Base-by-base conservation (phyloP, 2,329 filamentous ascomycete genomes). In the Graphiopsis chlorocephala region DNA sequence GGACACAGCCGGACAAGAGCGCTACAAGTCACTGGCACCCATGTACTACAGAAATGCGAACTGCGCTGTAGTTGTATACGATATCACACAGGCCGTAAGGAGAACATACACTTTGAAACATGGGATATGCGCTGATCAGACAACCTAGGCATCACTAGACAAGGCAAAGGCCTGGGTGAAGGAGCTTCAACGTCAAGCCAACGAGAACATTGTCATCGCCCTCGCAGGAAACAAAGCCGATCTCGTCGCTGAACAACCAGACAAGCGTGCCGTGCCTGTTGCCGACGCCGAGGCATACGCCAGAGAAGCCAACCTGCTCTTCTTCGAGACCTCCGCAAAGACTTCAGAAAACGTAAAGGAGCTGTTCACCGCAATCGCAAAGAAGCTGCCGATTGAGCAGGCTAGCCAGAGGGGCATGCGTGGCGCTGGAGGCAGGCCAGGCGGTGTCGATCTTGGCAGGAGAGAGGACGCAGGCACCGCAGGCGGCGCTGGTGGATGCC, bases 41-140 rank as follows among this genome's bases (percentile, higher is more conserved):
- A 99, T 99, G 95, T 99, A 99, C 85, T 99, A 99, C 83, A 86
- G 96, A 74, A 99, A 99, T 78, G 96, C 96, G 72, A 98, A 99
- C 86, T 98, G 95, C 82, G 95, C 96, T 65, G 94, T 99, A 33
- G 94, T 99, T 57, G 95, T 99, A 71, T 99, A 99, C 81, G 95
- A 99, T 81, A 98, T 99, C 76, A 99, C 95, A 76, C 95, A 99
- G 86, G 92, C 95, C 71, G 95, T 99, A 89, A 68, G 91, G 81
- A 50, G 14, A 11, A 15, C n/a, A 26, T 12, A 15, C 20, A 35
- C 23, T n/a, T 11, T 12, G 20, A 35, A 47, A 61, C 15, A 11
- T 26, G 28, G 48, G 58, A 33, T 61, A 33, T 61, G 52, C 65
- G 31, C 60, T 69, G 67, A 80, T 63, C 35, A 20, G 57, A 67